These are phyloP conservation scores for Aulographum hederae DNA, from an alignment of 2,329 filamentous ascomycete genomes.

Conservation along the genomic window DNA sequence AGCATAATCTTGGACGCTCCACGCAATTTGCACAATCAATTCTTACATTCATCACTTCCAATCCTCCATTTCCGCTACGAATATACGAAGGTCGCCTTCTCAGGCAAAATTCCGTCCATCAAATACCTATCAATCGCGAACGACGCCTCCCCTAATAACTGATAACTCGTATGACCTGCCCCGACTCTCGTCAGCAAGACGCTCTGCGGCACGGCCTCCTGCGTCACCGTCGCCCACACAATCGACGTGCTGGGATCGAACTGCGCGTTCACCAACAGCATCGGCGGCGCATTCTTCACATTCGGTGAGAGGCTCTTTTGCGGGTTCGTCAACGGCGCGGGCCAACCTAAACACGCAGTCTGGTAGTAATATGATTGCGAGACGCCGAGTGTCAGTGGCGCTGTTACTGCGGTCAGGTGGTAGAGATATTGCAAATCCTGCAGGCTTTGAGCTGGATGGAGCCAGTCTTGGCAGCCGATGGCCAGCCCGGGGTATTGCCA, in stretches of 20 bases:
- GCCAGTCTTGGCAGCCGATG: constrained; percentile 22
- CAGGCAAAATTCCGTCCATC: constrained; percentile 15
- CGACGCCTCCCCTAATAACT: constrained; percentile 14
- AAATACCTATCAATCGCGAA: constrained; percentile 15
- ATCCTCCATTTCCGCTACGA: no score
- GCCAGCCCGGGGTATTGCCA: constrained; percentile 13
- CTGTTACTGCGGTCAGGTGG: no score
- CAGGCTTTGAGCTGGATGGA: constrained; percentile 10
- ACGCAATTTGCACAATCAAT: no score
- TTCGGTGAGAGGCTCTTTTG: constrained; percentile 11
- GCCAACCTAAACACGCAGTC: constrained; percentile 23
- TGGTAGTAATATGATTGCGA: constrained; percentile 18
- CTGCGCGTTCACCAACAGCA: constrained; percentile 21
- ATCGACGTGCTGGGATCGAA: constrained; percentile 23
- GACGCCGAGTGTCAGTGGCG: constrained; percentile 17
- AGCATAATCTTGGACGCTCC: no score
- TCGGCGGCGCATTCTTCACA: constrained; percentile 10
- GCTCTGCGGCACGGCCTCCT: constrained; percentile 15
- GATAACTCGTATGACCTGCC: constrained; percentile 21
- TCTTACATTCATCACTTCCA: no score
- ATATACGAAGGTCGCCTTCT: neutral
- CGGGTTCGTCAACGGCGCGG: constrained; percentile 16
- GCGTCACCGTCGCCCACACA: constrained; percentile 18
- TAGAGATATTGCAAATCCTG: no score
- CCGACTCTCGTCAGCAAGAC: constrained; percentile 22